These are phyloP conservation scores for Talaromyces verruculosus DNA, from an alignment of 2,329 filamentous ascomycete genomes.

Conservation along the genomic window DNA sequence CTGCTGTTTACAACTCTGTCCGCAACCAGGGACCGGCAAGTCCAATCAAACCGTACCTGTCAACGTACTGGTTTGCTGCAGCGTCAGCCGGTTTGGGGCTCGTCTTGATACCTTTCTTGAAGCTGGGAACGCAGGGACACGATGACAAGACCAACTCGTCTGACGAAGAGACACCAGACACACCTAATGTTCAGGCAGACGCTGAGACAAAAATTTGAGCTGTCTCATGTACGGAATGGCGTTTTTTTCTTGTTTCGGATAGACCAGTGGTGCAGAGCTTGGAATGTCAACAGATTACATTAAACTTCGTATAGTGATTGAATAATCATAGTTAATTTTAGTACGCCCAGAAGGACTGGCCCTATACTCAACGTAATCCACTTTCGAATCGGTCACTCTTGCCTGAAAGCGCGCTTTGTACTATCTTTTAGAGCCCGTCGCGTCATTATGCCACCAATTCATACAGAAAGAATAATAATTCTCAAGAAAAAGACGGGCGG, in stretches of 20 bases:
- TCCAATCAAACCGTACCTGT: slow-evolving; percentile 31
- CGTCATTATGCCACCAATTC: not conserved
- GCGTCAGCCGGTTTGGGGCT: slow-evolving; percentile 30
- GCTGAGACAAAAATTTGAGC: slow-evolving; percentile 6
- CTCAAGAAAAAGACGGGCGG: not conserved
- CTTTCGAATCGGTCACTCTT: not conserved
- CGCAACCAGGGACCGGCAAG: slow-evolving; percentile 25
- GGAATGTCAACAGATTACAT: not conserved
- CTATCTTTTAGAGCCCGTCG: too few relatives aligned
- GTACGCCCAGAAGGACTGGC: not conserved
- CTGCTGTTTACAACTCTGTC: slow-evolving; percentile 46
- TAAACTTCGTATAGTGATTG: not conserved
- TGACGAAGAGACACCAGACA: slow-evolving; percentile 5
- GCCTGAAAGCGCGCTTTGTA: slow-evolving; percentile 2
- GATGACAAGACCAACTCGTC: not conserved
- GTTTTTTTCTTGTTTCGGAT: not conserved
- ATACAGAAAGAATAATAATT: not conserved
- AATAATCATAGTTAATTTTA: not conserved
- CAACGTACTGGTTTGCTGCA: slow-evolving; percentile 33
- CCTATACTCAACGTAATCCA: not conserved
- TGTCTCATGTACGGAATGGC: not conserved
- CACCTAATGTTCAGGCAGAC: not conserved
- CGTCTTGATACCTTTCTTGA: slow-evolving; percentile 33
- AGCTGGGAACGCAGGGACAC: slow-evolving; percentile 31
- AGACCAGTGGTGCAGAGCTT: not conserved